Conservation (phyloP, 768 basidiomycete genomes). For the Trametes gibbosa region DNA sequence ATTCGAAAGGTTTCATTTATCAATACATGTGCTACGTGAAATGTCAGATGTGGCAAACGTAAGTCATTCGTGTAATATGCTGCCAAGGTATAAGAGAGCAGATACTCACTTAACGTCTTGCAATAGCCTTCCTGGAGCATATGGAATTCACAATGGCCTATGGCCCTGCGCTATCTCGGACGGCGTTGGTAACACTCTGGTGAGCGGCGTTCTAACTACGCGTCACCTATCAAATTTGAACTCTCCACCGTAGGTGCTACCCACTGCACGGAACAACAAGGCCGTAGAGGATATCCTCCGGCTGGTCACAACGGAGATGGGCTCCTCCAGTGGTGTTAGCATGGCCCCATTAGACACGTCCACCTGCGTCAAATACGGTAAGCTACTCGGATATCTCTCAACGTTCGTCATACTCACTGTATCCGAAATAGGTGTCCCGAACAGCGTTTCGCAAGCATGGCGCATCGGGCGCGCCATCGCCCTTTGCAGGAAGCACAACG, state of each 20-base stretch:
- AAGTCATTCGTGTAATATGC: background rate
- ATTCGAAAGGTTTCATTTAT: no score
- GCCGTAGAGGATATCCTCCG: constrained; percentile 29
- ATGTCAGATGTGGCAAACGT: constrained; percentile 30
- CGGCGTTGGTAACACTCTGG: constrained; percentile 36
- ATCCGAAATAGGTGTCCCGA: constrained; percentile 33
- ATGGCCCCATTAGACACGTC: constrained; percentile 27
- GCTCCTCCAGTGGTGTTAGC: constrained; percentile 28
- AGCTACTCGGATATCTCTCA: background rate
- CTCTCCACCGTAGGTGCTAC: constrained; percentile 16
- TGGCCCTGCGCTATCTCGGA: constrained; percentile 36
- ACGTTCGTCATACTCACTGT: no score
- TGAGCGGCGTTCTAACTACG: constrained; percentile 7
- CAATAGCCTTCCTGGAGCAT: constrained; percentile 28
- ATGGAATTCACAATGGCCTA: constrained; percentile 27
- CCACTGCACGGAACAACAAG: constrained; percentile 20
- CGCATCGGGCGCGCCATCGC: constrained; percentile 58
- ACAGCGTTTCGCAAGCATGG: constrained; percentile 61
- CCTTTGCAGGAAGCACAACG: constrained; percentile 46
- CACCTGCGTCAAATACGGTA: constrained; percentile 29
- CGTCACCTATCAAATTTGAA: no score
- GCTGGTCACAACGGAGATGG: constrained; percentile 29
- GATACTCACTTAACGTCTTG: background rate
- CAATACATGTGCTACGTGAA: no score
- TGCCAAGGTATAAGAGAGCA: background rate